Percentiles rank a stretch among this genome's conserved stretches.
These are phyloP conservation scores for Ophiostoma ips DNA, from an alignment of 2,329 filamentous ascomycete genomes.

Conservation along the genomic window DNA sequence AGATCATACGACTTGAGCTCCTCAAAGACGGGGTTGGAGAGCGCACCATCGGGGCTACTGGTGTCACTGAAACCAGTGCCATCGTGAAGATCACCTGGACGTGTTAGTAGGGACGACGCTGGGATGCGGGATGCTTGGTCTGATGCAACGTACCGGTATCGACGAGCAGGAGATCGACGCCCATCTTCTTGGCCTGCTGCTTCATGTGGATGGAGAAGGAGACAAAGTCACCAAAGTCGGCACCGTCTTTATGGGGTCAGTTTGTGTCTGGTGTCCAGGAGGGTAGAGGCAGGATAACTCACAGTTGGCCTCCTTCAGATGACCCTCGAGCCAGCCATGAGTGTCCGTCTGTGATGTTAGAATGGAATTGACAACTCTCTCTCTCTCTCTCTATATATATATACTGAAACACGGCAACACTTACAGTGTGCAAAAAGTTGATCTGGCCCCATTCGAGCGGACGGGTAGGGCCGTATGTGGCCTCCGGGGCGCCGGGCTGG, in stretches of 20 bases:
- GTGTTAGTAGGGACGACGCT: neutral
- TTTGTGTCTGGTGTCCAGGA: neutral
- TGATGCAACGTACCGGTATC: slow-evolving; percentile 36
- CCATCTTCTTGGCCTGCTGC: slow-evolving; percentile 38
- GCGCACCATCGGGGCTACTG: slow-evolving; percentile 39
- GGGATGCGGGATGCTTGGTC: neutral
- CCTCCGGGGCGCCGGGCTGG: slow-evolving; percentile 30
- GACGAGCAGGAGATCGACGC: slow-evolving; percentile 45
- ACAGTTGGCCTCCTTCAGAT: slow-evolving; percentile 46
- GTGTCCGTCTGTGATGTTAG: slow-evolving; percentile 35
- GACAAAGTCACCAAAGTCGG: slow-evolving; percentile 53
- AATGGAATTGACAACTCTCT: neutral
- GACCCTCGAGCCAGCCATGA: slow-evolving; percentile 48
- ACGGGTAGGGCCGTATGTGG: slow-evolving; percentile 25
- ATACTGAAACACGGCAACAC: too few species aligned
- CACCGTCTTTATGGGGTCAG: slow-evolving; percentile 27
- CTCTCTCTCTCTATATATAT: too few species aligned
- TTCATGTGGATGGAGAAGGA: slow-evolving; percentile 47
- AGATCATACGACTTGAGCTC: slow-evolving; percentile 28
- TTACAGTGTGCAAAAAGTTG: slow-evolving; percentile 44
- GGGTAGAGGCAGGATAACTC: neutral
- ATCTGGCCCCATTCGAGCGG: slow-evolving; percentile 48
- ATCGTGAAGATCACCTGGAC: slow-evolving; percentile 44
- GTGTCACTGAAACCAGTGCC: slow-evolving; percentile 49
- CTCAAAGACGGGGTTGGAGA: slow-evolving; percentile 34